Percentiles rank a stretch among this genome's conserved stretches.
Evolutionary conservation across 139 green algal genomes (phyloP).

Genomic region (Closterium sp.): DNA sequence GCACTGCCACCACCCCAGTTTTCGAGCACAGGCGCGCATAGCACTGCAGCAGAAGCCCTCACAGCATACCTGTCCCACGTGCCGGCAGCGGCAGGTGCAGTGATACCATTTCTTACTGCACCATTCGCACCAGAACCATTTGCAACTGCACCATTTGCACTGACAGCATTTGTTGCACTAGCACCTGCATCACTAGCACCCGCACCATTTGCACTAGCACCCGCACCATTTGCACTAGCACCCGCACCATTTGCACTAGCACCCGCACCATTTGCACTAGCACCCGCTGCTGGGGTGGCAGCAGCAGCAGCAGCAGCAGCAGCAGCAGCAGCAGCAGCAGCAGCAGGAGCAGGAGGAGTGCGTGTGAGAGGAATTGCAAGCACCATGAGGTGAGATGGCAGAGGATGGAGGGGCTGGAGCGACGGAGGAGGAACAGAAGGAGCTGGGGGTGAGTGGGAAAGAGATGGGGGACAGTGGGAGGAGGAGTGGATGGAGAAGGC

Average conservation of each 20-base stretch:
- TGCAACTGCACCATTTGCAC: no score
- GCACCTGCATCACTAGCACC: neutral
- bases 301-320: no score
- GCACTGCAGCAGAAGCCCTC: neutral
- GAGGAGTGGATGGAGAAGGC: neutral
- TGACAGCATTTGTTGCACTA: no score
- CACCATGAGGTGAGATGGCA: neutral
- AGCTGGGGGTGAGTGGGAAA: neutral
- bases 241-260: no score
- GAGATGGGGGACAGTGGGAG: neutral
- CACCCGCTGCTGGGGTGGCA: neutral
- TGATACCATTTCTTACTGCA: neutral
- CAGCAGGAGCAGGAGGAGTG: neutral
- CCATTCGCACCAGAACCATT: no score
- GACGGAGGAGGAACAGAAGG: neutral
- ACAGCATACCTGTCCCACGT: neutral
- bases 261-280: neutral
- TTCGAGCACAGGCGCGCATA: neutral
- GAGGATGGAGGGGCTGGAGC: neutral
- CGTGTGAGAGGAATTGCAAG: neutral
- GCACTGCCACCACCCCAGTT: neutral
- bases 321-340: no score
- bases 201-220: no score
- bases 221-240: no score
- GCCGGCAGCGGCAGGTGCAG: no score